phyloP scores from a whole-genome alignment of 1,139 yeast genomes.

The Zygoascus meyerae region DNA sequence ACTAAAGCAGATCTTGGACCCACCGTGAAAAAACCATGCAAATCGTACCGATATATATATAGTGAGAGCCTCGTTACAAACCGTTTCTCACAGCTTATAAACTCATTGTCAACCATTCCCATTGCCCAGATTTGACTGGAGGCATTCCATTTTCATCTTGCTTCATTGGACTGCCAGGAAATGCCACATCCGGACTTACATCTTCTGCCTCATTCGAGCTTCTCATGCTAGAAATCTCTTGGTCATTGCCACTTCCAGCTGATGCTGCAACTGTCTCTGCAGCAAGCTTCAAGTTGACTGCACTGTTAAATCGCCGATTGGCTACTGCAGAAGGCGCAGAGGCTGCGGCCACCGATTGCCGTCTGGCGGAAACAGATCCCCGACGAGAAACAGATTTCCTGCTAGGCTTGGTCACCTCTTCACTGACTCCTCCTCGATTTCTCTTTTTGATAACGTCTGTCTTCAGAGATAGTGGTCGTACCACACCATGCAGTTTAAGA shows the following conservation, averaged over 20 bases:
- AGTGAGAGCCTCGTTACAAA: no score
- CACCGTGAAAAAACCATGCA: no score
- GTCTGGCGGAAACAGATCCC: conserved; percentile 15
- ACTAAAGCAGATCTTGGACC: no score
- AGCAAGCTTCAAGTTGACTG: not conserved
- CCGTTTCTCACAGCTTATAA: conserved; percentile 18
- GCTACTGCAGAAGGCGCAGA: conserved; percentile 12
- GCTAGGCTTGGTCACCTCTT: conserved; percentile 12
- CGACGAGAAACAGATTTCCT: conserved; percentile 16
- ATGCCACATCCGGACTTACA: no score
- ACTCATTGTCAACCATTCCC: conserved; percentile 36
- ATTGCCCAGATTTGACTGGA: conserved; percentile 19
- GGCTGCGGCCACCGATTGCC: conserved; percentile 11
- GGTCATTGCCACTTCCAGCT: not conserved
- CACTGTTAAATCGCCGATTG: conserved; percentile 7
- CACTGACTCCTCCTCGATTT: conserved; percentile 27
- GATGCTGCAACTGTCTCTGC: conserved; percentile 1
- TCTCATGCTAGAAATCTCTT: not conserved
- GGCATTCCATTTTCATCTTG: conserved; percentile 2
- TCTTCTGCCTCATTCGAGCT: no score
- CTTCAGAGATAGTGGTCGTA: conserved; percentile 81
- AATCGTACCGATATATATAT: no score
- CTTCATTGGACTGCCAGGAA: not conserved
- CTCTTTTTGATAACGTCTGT: conserved; percentile 91
- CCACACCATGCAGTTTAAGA: conserved; percentile 86